phyloP scores from a whole-genome alignment of 768 basidiomycete species.

The Mycena kentingensis region DNA sequence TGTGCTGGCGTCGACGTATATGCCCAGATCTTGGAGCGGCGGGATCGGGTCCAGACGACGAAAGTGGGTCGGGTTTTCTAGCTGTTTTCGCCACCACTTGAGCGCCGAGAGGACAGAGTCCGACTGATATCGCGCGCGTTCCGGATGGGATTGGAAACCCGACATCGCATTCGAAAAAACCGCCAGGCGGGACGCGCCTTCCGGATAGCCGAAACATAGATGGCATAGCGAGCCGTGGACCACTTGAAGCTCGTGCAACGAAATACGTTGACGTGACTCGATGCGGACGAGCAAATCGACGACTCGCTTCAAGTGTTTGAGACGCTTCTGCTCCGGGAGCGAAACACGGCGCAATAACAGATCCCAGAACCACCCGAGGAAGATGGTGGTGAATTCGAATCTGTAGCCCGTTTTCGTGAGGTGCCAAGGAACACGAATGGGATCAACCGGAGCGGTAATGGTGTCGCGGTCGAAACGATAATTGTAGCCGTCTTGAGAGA shows the following conservation, averaged over 20 bases:
- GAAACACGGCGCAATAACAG: slow-evolving; percentile 24
- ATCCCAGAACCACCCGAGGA: slow-evolving; percentile 36
- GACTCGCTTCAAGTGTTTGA: slow-evolving; percentile 25
- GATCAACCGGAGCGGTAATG: slow-evolving; percentile 12
- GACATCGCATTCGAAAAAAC: slow-evolving; percentile 9
- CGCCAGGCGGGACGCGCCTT: slow-evolving; percentile 4
- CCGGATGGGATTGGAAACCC: background rate
- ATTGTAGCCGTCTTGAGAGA: background rate
- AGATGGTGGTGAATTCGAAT: slow-evolving; percentile 23
- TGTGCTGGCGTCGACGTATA: slow-evolving; percentile 42
- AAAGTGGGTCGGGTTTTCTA: background rate
- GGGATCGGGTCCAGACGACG: slow-evolving; percentile 19
- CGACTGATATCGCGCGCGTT: slow-evolving; percentile 18
- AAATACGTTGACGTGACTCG: background rate
- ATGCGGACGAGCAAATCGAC: background rate
- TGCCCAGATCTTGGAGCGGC: slow-evolving; percentile 11
- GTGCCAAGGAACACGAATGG: slow-evolving; percentile 30
- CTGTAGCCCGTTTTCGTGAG: slow-evolving; percentile 19
- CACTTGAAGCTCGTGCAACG: slow-evolving; percentile 8
- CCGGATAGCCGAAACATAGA: background rate
- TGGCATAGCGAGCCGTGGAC: slow-evolving; percentile 14
- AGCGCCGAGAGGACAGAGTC: slow-evolving; percentile 29
- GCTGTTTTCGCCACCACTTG: slow-evolving; percentile 32
- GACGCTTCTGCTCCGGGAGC: slow-evolving; percentile 30
- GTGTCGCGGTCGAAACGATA: slow-evolving; percentile 22